A percentile compares a stretch with the other conserved stretches of the same genome.
These are phyloP conservation scores for Fusarium avenaceum DNA, from an alignment of 2,329 filamentous ascomycete species.

Conservation along the genomic window DNA sequence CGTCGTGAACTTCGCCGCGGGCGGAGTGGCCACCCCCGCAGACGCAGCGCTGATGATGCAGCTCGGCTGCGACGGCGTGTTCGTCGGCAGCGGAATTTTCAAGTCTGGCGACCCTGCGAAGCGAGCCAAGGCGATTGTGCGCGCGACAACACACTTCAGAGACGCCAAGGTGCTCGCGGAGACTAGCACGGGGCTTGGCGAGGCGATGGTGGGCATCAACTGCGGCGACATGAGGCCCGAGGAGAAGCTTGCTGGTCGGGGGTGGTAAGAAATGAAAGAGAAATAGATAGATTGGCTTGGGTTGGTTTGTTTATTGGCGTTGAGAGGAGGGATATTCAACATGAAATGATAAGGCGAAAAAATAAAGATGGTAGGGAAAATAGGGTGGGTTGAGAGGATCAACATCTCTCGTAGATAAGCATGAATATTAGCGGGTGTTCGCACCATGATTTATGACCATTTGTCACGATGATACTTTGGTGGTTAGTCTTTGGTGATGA, in stretches of 20 bases:
- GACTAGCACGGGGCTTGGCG: conserved; percentile 89
- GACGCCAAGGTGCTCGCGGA: conserved; percentile 89
- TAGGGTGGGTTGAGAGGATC: neutral
- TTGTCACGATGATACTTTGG: neutral
- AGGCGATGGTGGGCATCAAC: conserved; percentile 98
- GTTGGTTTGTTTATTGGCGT: conserved; percentile 21
- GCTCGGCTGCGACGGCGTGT: conserved; percentile 96
- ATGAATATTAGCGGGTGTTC: conserved; percentile 34
- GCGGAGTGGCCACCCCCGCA: conserved; percentile 98
- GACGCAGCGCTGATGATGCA: conserved; percentile 99
- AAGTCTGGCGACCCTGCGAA: conserved; percentile 92
- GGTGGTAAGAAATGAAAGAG: conserved; percentile 73
- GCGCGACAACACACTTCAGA: conserved; percentile 90
- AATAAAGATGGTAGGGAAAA: conserved; percentile 8
- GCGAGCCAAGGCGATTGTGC: conserved; percentile 93
- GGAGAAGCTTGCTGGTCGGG: conserved; percentile 86
- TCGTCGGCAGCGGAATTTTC: conserved; percentile 97
- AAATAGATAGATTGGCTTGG: neutral
- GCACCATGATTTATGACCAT: conserved; percentile 33
- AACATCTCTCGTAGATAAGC: conserved; percentile 20
- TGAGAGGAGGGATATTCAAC: conserved; percentile 28
- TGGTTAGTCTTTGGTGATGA: neutral
- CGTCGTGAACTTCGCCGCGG: conserved; percentile 97
- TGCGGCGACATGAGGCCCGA: conserved; percentile 80
- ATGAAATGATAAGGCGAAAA: conserved; percentile 10